phyloP scores from a whole-genome alignment of 2,329 filamentous ascomycete genomes.

The Fusarium neocosmosporiellum region DNA sequence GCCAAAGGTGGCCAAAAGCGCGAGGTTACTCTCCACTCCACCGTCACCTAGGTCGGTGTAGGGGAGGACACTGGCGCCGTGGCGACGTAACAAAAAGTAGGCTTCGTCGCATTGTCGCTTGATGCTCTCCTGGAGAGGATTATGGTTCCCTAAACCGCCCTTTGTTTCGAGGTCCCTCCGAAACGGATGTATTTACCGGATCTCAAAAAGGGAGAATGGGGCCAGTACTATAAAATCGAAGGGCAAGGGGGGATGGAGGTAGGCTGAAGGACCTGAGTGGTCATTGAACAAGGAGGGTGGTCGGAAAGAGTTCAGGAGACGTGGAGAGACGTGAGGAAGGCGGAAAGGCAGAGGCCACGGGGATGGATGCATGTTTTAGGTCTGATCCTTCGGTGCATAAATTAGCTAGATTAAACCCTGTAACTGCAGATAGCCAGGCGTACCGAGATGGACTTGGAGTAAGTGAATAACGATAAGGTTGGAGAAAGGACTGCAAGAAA shows the following conservation, averaged over 20 bases:
- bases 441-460: not conserved
- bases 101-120: no score
- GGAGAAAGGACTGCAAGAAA: not conserved
- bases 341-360: not conserved
- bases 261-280: not conserved
- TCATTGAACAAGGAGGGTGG: not conserved
- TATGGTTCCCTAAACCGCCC: no score
- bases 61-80: no score
- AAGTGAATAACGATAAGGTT: not conserved
- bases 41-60: no score
- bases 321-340: not conserved
- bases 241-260: not conserved
- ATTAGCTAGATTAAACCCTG: not conserved
- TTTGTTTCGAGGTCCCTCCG: no score
- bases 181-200: not conserved
- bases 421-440: not conserved
- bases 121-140: no score
- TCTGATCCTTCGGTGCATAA: not conserved
- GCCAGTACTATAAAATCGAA: not conserved
- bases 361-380: not conserved
- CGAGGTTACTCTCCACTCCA: no score
- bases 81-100: no score
- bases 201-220: not conserved
- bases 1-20: no score
- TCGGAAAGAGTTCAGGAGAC: not conserved